These are phyloP conservation scores for Ophiosphaerella narmari DNA, from an alignment of 2,329 filamentous ascomycete species.

Conservation along the genomic window DNA sequence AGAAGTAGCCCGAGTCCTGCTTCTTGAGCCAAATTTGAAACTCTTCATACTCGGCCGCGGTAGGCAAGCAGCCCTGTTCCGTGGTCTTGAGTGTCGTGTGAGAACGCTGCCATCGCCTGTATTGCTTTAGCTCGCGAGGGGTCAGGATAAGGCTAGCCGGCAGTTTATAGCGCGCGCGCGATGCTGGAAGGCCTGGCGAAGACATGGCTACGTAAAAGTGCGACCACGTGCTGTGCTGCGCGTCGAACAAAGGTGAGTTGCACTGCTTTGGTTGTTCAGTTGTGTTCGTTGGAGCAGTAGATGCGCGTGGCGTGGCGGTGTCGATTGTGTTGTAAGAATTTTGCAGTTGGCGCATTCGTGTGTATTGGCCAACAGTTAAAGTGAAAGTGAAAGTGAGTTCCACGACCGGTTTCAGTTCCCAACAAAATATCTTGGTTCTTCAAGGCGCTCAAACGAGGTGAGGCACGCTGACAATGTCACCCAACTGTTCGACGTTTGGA, in stretches of 20 bases:
- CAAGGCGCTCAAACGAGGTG: slow-evolving; percentile 25
- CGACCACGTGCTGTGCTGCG: neutral
- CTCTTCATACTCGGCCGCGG: slow-evolving; percentile 32
- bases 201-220: neutral
- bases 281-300: neutral
- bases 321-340: too few species aligned
- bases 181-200: neutral
- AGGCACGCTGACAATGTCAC: slow-evolving; percentile 23
- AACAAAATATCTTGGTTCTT: neutral
- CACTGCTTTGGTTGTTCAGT: neutral
- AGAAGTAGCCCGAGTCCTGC: slow-evolving; percentile 39
- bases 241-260: too few species aligned
- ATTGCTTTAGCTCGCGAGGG: slow-evolving; percentile 32
- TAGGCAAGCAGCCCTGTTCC: slow-evolving; percentile 28
- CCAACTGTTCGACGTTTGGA: slow-evolving; percentile 29
- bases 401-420: too few species aligned
- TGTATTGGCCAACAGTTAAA: too few species aligned
- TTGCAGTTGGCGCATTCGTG: too few species aligned
- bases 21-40: slow-evolving; percentile 37
- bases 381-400: too few species aligned
- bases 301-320: too few species aligned
- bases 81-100: slow-evolving; percentile 22
- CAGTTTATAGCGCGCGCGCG: slow-evolving; percentile 13
- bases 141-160: slow-evolving; percentile 31
- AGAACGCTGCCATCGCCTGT: slow-evolving; percentile 32